These are phyloP conservation scores for Linderniella brevidens DNA, from an alignment of 257 asterid genomes.

Conservation along the genomic window DNA sequence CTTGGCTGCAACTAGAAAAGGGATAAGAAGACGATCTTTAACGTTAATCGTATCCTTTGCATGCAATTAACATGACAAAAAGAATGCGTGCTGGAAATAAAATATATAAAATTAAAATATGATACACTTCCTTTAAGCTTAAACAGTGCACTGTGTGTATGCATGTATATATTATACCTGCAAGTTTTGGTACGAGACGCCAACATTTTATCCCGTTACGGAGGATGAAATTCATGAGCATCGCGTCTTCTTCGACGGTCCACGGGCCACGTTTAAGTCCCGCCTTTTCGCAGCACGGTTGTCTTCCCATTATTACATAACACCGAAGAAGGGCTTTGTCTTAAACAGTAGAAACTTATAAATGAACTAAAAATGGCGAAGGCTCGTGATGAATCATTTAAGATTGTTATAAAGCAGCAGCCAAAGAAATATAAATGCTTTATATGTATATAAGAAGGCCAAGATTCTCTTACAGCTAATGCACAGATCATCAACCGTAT, in stretches of 20 bases:
- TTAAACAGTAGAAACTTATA: neutral
- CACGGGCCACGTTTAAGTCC: conserved; percentile 77
- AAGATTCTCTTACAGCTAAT: conserved; percentile 64
- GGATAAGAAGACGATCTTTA: neutral
- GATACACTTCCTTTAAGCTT: too few species aligned
- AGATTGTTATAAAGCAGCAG: conserved; percentile 7
- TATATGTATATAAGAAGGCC: conserved; percentile 11
- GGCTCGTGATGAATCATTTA: neutral
- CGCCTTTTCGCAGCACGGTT: conserved; percentile 67
- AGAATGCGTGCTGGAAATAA: too few species aligned
- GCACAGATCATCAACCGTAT: conserved; percentile 15
- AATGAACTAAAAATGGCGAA: neutral
- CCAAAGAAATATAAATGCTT: conserved; percentile 8
- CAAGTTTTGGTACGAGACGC: conserved; percentile 68
- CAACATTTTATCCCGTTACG: conserved; percentile 76
- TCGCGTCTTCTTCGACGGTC: conserved; percentile 73
- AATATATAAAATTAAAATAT: too few species aligned
- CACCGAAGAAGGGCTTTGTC: neutral
- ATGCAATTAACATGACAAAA: neutral
- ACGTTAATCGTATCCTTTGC: neutral
- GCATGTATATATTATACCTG: too few species aligned
- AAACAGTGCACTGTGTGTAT: too few species aligned
- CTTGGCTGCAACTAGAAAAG: neutral
- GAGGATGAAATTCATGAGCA: conserved; percentile 73
- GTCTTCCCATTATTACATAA: conserved; percentile 45